Conservation (phyloP, 139 green algal species). For the Chlorella vulgaris region DNA sequence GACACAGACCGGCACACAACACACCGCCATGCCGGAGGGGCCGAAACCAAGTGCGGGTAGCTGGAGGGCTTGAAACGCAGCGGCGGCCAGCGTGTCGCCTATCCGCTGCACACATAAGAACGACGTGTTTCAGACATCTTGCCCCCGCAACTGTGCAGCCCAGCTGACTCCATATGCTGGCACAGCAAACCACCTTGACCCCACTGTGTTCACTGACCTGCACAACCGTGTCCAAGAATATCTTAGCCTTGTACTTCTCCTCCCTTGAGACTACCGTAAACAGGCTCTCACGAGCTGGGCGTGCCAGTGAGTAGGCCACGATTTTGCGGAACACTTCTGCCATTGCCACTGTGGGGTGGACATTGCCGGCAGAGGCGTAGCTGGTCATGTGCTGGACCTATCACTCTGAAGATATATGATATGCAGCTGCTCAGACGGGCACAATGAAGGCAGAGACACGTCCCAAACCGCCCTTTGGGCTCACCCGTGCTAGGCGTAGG, state of each 20-base stretch:
- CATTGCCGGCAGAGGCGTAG: no score
- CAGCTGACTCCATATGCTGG: background rate
- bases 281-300: slow-evolving; percentile 74
- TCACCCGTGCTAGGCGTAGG: slow-evolving; percentile 14
- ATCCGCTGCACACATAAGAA: slow-evolving; percentile 40
- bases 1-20: slow-evolving; percentile 46
- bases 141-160: background rate
- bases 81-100: slow-evolving; percentile 55
- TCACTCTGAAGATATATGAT: no score
- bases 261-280: slow-evolving; percentile 79
- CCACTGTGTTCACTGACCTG: no score
- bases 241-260: slow-evolving; percentile 85
- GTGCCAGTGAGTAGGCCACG: slow-evolving; percentile 63
- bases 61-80: slow-evolving; percentile 42
- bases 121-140: background rate
- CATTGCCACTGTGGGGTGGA: slow-evolving; percentile 38
- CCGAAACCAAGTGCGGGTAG: slow-evolving; percentile 35
- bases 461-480: no score
- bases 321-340: slow-evolving; percentile 72
- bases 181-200: no score
- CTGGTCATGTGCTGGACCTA: no score
- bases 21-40: slow-evolving; percentile 44
- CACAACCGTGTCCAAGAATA: slow-evolving; percentile 43
- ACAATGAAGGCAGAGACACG: no score
- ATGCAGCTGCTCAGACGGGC: no score